Conservation (phyloP, 371 early-diverging fungal species). For the Basidiobolus heterosporus region DNA sequence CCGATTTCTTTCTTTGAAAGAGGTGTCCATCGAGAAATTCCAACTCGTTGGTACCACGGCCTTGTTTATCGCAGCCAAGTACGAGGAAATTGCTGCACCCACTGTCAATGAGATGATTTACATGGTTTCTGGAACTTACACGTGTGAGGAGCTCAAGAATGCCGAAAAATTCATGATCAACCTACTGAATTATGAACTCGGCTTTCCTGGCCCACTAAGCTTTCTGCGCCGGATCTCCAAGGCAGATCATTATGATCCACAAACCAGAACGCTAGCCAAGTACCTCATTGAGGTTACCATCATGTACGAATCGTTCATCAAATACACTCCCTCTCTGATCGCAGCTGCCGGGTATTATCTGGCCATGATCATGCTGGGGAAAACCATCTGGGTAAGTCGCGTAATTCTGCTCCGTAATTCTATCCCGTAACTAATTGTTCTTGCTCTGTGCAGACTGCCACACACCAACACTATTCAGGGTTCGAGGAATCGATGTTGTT, state of each 20-base stretch:
- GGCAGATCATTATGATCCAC: constrained; percentile 59
- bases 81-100: constrained; percentile 69
- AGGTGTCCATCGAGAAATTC: constrained; percentile 54
- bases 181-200: constrained; percentile 48
- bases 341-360: constrained; percentile 58
- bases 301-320: constrained; percentile 54
- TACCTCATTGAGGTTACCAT: constrained; percentile 72
- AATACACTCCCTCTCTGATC: constrained; percentile 39
- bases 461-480: too few relatives aligned
- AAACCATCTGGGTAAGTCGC: constrained; percentile 32
- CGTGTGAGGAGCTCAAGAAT: constrained; percentile 38
- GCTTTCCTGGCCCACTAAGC: constrained; percentile 53
- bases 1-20: constrained; percentile 59
- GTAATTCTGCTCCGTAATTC: too few relatives aligned
- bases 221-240: constrained; percentile 68
- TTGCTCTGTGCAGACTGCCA: too few relatives aligned
- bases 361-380: constrained; percentile 49
- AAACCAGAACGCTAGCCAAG: constrained; percentile 65
- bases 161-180: constrained; percentile 58
- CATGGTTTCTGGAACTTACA: constrained; percentile 36
- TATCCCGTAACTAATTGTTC: too few relatives aligned
- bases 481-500: too few relatives aligned
- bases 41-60: constrained; percentile 80
- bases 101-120: constrained; percentile 38
- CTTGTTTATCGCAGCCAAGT: constrained; percentile 73